Base-by-base conservation (phyloP, 2,329 filamentous ascomycete genomes). In the Cytospora mali region DNA sequence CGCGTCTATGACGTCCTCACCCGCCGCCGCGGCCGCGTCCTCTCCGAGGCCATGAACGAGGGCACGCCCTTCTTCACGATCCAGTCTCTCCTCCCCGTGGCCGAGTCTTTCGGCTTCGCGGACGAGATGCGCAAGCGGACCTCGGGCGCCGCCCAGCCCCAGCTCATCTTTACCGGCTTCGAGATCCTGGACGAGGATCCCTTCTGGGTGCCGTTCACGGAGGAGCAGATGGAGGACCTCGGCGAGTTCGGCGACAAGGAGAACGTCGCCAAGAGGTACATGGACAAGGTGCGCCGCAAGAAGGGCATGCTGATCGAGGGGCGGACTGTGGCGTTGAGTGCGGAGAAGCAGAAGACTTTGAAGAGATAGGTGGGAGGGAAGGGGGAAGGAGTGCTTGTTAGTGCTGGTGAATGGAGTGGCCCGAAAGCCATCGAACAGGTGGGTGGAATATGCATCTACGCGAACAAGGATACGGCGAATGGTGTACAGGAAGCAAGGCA, bases 1-100 rank as follows among this genome's bases (percentile, higher is more conserved):
- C 89, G 92, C 31, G 95, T 98, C 35, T 99, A 99, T 81, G 92
- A 91, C 68, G 94, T 98, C n/a, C 88, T 99, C n/a, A 97, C 94
- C 33, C 89, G 94, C 1, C 91, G 95, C 6, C 89, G 93, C 35
- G 95, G 95, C 28, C 89, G 89, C 42, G 96, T 99, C 58, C 86
- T 96, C 25, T 90, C 90, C 11, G 95, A 99, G 77, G 87, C 88
- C 23, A 91, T 99, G 81, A 96, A 97, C 70, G 93, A 97, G 73
- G 94, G 95, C 27, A 97, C 92, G 0, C 93, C 94, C 1, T 98
- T 97, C 77, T 99, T 97, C 81, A 97, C 92, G 5, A 96, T 99
- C 73, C 84, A 90, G 58, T 91, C 93, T 0, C 82, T 93, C 1
- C 83, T 99, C 6, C 95, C 95, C 0, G 95, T 97, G 0, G 94